These are phyloP conservation scores for Ceratobasidium sp. DNA, from an alignment of 1,284 basidiomycete species.

Conservation along the genomic window DNA sequence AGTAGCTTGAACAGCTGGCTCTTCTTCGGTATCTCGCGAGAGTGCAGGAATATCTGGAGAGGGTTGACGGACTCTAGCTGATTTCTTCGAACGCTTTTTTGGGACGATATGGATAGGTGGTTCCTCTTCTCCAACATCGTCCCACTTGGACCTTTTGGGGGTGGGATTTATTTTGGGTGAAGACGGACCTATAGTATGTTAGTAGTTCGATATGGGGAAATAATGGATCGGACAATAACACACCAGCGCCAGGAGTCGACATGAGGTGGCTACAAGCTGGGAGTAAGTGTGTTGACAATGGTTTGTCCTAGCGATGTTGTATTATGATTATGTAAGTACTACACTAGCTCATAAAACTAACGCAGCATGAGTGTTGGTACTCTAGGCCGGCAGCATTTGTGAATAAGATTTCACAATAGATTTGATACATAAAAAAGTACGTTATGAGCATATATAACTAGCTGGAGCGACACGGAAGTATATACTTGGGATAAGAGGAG, in stretches of 20 bases:
- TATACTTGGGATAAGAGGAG: no score
- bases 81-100: conserved; percentile 48
- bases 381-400: no score
- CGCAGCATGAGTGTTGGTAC: no score
- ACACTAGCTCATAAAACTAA: no score
- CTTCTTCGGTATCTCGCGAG: conserved; percentile 38
- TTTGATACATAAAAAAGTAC: no score
- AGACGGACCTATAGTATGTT: conserved; percentile 12
- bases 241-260: conserved; percentile 41
- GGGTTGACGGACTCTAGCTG: conserved; percentile 38
- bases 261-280: conserved; percentile 10
- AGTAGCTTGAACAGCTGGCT: conserved; percentile 9
- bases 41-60: conserved; percentile 42
- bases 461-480: no score
- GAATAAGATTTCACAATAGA: no score
- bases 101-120: conserved; percentile 49
- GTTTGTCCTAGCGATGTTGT: no score
- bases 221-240: background rate
- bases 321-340: no score
- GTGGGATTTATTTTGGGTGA: conserved; percentile 28
- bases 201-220: background rate
- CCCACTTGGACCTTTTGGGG: conserved; percentile 79
- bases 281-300: background rate
- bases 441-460: no score
- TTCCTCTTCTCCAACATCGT: conserved; percentile 59